phyloP scores from a whole-genome alignment of 495 filamentous ascomycete species.

The Aspergillus baeticus region DNA sequence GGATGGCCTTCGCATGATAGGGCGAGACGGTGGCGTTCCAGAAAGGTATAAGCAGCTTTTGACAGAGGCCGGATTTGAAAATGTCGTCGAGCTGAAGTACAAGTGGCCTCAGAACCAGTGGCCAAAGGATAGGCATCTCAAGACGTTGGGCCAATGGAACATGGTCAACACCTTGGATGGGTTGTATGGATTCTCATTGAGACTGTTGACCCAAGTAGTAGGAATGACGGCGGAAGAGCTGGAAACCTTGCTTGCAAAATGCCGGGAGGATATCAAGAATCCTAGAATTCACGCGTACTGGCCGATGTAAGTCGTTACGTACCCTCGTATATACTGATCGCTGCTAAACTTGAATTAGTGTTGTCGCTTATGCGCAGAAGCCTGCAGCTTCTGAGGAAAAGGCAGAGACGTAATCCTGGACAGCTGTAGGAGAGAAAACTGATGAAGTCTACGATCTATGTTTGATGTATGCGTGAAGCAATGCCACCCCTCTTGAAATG shows the following conservation, averaged over 20 bases:
- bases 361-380: slow-evolving; percentile 2
- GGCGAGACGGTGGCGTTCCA: slow-evolving; percentile 48
- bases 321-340: background rate
- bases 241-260: background rate
- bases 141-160: slow-evolving; percentile 2
- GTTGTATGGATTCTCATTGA: background rate
- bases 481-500: too few relatives aligned
- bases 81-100: background rate
- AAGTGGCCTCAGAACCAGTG: slow-evolving; percentile 5
- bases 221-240: slow-evolving; percentile 3
- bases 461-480: too few relatives aligned
- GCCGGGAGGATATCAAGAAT: slow-evolving; percentile 3
- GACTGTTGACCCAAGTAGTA: background rate
- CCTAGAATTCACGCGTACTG: background rate
- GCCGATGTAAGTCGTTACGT: slow-evolving; percentile 1
- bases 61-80: background rate
- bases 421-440: too few relatives aligned
- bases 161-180: slow-evolving; percentile 5
- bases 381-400: background rate
- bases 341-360: background rate
- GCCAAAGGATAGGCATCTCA: background rate
- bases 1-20: slow-evolving; percentile 26
- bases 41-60: slow-evolving; percentile 25
- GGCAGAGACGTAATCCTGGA: background rate
- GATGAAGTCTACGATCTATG: too few relatives aligned